Evolutionary conservation across 768 basidiomycete species (phyloP), one percentile per base, ranked within the genome.

Genomic region (Naganishia vishniacii): DNA sequence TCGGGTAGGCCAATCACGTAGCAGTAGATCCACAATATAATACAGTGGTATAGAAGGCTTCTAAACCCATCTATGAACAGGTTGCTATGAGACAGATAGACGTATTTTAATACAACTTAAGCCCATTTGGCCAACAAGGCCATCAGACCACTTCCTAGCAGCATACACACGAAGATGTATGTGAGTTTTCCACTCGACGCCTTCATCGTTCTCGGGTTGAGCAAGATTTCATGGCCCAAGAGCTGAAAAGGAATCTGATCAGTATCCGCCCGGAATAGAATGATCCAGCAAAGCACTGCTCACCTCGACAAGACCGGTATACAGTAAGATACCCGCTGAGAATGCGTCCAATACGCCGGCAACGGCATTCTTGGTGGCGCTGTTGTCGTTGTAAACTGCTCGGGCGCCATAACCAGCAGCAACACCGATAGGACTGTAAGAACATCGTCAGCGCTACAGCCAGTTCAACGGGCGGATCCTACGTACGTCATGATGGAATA

Each of bases 161-260:
- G 68, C 86, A 95, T 90, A 69, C 84, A 86, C n/a, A 78, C 76
- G 65, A 91, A 67, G 7, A 89, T 85, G 67, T 88, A 94, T 0
- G 81, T 77, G n/a, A 94, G 77, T 70, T 84, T 84, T 28, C 76
- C 71, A 59, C 83, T 84, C 5, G 85, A 84, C 4, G 83, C 83
- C n/a, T 83, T 80, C 75, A 86, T 84, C 86, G 92, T 89, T 63
- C 89, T 84, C 64, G 85, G 84, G 80, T 85, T 91, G 79, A 94
- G 91, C 42, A 98, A 73, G 78, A 98, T 95, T 72, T 97, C 94
- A 73, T 95, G 93, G 0, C 91, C 94, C 47, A 98, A 82, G 0
- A 95, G 82, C 86, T 59, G 12, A 13, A 62, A 37, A 25, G 53
- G 13, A 20, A n/a, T 20, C 6, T 5, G n/a, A 25, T 49, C 13